These are phyloP conservation scores for Gnetum montanum DNA, from an alignment of 75 land plant genomes.

Conservation along the genomic window DNA sequence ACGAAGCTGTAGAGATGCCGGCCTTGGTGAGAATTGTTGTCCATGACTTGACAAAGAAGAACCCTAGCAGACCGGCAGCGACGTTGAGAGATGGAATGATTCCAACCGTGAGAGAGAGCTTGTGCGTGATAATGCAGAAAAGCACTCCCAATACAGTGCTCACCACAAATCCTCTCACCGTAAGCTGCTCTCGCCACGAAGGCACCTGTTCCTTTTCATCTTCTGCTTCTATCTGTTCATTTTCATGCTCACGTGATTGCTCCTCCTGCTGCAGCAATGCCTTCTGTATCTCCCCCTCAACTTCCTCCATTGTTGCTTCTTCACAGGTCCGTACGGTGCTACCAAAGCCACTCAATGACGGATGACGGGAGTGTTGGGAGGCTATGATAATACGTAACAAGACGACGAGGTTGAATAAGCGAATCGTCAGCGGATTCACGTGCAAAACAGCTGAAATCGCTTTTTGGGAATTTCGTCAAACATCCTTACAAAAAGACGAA, in stretches of 20 bases:
- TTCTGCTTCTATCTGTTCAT: no score
- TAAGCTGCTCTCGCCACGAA: constrained; percentile 42
- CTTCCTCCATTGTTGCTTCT: no score
- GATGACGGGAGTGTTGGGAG: no score
- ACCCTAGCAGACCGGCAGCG: constrained; percentile 43
- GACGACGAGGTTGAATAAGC: no score
- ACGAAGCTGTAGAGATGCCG: constrained; percentile 22
- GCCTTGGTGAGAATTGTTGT: constrained; percentile 18
- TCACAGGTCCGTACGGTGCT: no score
- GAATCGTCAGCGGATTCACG: no score
- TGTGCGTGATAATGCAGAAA: constrained; percentile 47
- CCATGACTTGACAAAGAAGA: constrained; percentile 34
- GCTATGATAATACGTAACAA: no score
- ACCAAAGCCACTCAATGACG: no score
- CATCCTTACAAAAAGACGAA: no score
- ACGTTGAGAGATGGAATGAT: constrained; percentile 49
- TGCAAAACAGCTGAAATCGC: no score
- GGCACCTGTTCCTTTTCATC: background rate
- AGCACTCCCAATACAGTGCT: constrained; percentile 24
- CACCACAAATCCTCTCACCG: constrained; percentile 32
- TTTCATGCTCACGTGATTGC: no score
- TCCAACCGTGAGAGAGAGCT: constrained; percentile 42
- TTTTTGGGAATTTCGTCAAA: no score
- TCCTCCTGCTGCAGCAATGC: background rate
- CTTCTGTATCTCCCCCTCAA: background rate